Percentiles rank a stretch among this genome's conserved stretches.
Evolutionary conservation across 2,329 filamentous ascomycete species (phyloP).

Genomic region (Sphaerulina vaccinii): DNA sequence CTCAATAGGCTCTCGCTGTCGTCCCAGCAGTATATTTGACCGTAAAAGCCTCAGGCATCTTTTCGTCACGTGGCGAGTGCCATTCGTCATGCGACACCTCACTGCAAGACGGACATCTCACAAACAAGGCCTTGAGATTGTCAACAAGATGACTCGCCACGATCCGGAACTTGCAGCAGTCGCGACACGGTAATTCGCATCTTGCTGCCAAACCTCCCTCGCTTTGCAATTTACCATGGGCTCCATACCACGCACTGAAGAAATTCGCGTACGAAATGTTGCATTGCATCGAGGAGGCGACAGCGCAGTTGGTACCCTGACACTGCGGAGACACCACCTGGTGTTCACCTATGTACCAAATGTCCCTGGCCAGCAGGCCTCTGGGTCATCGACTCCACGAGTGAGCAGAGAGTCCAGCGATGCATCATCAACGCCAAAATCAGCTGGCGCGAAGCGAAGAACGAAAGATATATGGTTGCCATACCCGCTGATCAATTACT

Average conservation of each 20-base stretch:
- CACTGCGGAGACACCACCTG: constrained; percentile 63
- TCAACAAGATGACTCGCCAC: not conserved
- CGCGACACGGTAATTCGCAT: not conserved
- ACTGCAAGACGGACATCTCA: too few species aligned
- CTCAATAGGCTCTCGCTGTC: too few species aligned
- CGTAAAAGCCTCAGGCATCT: too few species aligned
- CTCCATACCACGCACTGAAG: not conserved
- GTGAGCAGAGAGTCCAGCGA: constrained; percentile 1
- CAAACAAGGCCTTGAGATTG: not conserved
- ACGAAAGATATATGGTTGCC: constrained; percentile 73
- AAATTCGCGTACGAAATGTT: constrained; percentile 9
- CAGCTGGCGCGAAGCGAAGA: constrained; percentile 1
- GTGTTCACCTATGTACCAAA: constrained; percentile 60
- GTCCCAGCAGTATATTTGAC: too few species aligned
- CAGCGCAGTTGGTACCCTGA: constrained; percentile 53
- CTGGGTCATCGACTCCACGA: not conserved
- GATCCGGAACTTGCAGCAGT: not conserved
- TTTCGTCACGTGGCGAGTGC: too few species aligned
- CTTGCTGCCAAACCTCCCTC: not conserved
- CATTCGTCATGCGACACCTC: too few species aligned
- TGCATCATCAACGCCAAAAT: not conserved
- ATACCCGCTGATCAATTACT: constrained; percentile 85
- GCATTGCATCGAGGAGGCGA: not conserved
- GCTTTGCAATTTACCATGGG: constrained; percentile 7
- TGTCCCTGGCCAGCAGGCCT: constrained; percentile 3